Percentiles rank a stretch among this genome's conserved stretches.
Conservation (phyloP, 2,329 filamentous ascomycete genomes). For the Fusarium austroafricanum region DNA sequence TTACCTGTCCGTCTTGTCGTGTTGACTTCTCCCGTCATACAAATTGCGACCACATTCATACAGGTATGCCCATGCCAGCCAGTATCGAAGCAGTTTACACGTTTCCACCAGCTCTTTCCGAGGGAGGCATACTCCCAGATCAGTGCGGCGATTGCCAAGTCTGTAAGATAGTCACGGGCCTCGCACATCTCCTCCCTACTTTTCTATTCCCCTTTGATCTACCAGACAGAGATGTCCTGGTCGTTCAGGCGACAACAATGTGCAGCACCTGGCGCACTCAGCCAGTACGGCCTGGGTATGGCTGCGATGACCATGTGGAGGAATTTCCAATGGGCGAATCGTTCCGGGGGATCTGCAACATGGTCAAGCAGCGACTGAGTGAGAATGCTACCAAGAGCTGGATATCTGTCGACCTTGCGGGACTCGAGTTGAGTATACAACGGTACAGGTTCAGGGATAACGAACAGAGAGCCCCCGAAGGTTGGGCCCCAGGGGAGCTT, state of each 20-base stretch:
- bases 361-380: not conserved
- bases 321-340: not conserved
- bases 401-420: not conserved
- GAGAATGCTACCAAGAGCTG: not conserved
- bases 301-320: not conserved
- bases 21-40: not conserved
- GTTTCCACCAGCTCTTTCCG: not conserved
- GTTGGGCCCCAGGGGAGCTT: no score
- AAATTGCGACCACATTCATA: not conserved
- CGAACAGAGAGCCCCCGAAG: not conserved
- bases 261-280: not conserved
- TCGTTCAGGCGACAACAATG: not conserved
- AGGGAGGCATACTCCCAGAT: constrained; percentile 4
- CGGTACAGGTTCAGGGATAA: not conserved
- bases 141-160: constrained; percentile 20
- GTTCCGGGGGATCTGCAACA: not conserved
- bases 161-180: not conserved
- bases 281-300: no score
- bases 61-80: constrained; percentile 17
- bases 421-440: constrained; percentile 3
- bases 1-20: constrained; percentile 20
- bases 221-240: not conserved
- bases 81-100: not conserved
- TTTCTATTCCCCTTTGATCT: not conserved
- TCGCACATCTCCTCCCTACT: not conserved